These are phyloP conservation scores for Saitozyma podzolica DNA, from an alignment of 768 basidiomycete species.

Conservation along the genomic window DNA sequence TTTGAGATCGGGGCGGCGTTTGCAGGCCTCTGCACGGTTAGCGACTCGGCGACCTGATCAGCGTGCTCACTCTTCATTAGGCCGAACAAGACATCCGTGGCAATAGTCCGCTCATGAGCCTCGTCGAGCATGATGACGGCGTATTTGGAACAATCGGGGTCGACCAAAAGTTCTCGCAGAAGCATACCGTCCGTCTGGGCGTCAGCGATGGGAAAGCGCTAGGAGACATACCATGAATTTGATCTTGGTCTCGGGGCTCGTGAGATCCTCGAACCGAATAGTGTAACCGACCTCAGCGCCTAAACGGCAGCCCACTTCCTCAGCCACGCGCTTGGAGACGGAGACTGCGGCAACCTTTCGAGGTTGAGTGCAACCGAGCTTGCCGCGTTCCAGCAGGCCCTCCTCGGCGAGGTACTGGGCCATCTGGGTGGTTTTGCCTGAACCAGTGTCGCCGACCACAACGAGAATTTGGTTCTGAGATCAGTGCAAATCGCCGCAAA, in stretches of 20 bases:
- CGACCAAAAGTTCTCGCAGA: slow-evolving; percentile 92
- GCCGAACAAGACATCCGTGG: slow-evolving; percentile 97
- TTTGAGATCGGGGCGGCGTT: slow-evolving; percentile 91
- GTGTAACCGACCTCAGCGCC: slow-evolving; percentile 98
- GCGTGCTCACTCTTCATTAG: slow-evolving; percentile 72
- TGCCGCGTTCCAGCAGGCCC: slow-evolving; percentile 84
- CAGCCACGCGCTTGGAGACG: slow-evolving; percentile 95
- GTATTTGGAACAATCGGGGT: slow-evolving; percentile 88
- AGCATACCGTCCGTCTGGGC: slow-evolving; percentile 90
- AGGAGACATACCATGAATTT: slow-evolving; percentile 76
- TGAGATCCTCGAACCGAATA: slow-evolving; percentile 99
- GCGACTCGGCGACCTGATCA: slow-evolving; percentile 16
- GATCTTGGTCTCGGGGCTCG: slow-evolving; percentile 96
- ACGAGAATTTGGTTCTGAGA: slow-evolving; percentile 90
- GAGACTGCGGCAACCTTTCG: slow-evolving; percentile 99
- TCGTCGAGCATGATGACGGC: slow-evolving; percentile 98
- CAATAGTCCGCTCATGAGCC: slow-evolving; percentile 96
- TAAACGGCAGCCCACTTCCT: slow-evolving; percentile 95
- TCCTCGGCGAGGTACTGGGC: slow-evolving; percentile 95
- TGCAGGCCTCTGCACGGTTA: slow-evolving; percentile 74
- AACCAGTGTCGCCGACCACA: slow-evolving; percentile 97
- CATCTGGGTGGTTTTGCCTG: slow-evolving; percentile 99
- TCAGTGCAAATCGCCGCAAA: slow-evolving; percentile 4
- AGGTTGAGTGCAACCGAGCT: slow-evolving; percentile 96
- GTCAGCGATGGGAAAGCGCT: slow-evolving; percentile 1